Conservation (phyloP, 2,329 filamentous ascomycete species). For the Ophiocordyceps sinensis region DNA sequence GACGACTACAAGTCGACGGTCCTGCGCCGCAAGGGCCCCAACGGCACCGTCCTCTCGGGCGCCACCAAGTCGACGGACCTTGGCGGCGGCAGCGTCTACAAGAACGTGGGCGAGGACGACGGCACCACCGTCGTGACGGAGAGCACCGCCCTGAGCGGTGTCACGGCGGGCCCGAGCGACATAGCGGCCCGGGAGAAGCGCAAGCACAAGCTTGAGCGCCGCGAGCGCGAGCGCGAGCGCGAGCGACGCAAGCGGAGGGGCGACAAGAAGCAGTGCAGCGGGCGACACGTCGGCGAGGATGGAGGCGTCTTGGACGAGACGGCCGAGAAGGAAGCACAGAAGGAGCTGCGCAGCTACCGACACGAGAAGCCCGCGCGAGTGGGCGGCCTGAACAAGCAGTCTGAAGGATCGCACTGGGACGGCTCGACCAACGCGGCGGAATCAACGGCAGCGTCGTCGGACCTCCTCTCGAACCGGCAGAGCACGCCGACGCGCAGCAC, state of each 20-base stretch:
- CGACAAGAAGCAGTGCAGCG: constrained; percentile 5
- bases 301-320: constrained; percentile 44
- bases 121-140: constrained; percentile 30
- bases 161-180: constrained; percentile 44
- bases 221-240: constrained; percentile 23
- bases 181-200: constrained; percentile 39
- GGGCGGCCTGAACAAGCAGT: constrained; percentile 72
- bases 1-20: constrained; percentile 98
- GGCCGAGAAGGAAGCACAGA: constrained; percentile 47
- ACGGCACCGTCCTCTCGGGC: constrained; percentile 72
- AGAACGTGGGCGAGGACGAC: constrained; percentile 46
- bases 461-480: constrained; percentile 45
- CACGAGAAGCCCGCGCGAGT: constrained; percentile 76
- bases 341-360: constrained; percentile 69
- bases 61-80: constrained; percentile 71
- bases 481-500: constrained; percentile 34
- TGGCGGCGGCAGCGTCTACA: constrained; percentile 77
- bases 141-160: constrained; percentile 32
- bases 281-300: constrained; percentile 37
- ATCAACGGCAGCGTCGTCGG: constrained; percentile 38
- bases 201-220: constrained; percentile 36
- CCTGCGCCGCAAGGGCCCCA: constrained; percentile 72
- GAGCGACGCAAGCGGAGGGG: constrained; percentile 10
- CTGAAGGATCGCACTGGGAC: constrained; percentile 69
- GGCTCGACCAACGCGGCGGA: constrained; percentile 54